Conservation (phyloP, 495 filamentous ascomycete genomes). For the Acidiella bohemica region DNA sequence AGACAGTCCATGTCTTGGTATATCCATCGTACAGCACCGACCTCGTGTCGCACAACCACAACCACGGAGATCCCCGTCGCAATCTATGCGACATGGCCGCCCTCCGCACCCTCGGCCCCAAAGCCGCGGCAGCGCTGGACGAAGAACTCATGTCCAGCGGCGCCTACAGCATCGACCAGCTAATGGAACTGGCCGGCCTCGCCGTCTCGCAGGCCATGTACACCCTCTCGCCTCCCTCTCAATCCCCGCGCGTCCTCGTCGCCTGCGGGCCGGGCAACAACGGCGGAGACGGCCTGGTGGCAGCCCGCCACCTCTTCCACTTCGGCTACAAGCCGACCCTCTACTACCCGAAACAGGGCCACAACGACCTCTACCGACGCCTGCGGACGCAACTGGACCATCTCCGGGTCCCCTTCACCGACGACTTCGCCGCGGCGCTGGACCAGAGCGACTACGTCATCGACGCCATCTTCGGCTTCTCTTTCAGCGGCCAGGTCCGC, state of each 20-base stretch:
- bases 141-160: constrained; percentile 87
- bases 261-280: constrained; percentile 94
- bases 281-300: constrained; percentile 89
- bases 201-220: constrained; percentile 91
- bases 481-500: constrained; percentile 80
- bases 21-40: too few relatives aligned
- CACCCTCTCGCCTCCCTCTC: constrained; percentile 60
- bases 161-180: constrained; percentile 85
- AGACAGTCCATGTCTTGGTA: too few relatives aligned
- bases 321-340: constrained; percentile 83
- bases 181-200: constrained; percentile 92
- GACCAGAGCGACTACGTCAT: constrained; percentile 62
- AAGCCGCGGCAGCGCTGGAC: constrained; percentile 78
- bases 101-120: constrained; percentile 35
- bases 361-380: constrained; percentile 83
- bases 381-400: constrained; percentile 70
- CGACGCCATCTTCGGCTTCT: constrained; percentile 94
- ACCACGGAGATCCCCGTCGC: too few relatives aligned
- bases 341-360: constrained; percentile 84
- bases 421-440: constrained; percentile 59
- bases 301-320: constrained; percentile 84
- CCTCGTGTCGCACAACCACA: neutral
- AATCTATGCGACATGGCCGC: neutral
- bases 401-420: constrained; percentile 70
- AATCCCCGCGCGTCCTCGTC: constrained; percentile 64